Conservation (phyloP, 495 filamentous ascomycete genomes). For the Mycothermus thermophilus region DNA sequence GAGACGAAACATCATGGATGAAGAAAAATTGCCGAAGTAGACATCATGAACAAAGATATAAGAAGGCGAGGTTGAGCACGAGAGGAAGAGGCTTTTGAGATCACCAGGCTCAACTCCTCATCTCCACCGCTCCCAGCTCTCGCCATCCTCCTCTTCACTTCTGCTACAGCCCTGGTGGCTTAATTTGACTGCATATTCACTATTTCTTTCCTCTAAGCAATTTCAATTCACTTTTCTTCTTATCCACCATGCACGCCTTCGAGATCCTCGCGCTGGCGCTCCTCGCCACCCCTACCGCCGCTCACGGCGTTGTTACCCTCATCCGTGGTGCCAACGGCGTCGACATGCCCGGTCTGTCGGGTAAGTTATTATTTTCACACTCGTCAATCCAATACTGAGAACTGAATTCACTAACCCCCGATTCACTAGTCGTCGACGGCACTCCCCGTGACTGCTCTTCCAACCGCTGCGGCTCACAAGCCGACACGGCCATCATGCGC, state of each 20-base stretch:
- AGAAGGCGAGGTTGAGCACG: no score
- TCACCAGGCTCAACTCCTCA: conserved; percentile 1
- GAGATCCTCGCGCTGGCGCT: conserved; percentile 13
- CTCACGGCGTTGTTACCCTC: conserved; percentile 38
- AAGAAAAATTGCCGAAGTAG: no score
- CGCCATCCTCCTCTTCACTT: background rate
- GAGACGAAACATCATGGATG: no score
- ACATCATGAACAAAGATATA: no score
- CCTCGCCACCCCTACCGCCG: conserved; percentile 17
- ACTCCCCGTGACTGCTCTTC: conserved; percentile 43
- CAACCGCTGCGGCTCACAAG: conserved; percentile 36
- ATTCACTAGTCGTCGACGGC: conserved; percentile 37
- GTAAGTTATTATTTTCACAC: conserved; percentile 17
- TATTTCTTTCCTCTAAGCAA: background rate
- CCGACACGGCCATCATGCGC: conserved; percentile 42
- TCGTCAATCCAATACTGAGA: background rate
- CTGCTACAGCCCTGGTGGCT: conserved; percentile 5
- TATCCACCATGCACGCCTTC: conserved; percentile 20
- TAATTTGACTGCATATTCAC: background rate
- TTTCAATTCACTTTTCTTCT: background rate
- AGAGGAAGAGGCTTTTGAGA: no score
- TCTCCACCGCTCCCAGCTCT: background rate
- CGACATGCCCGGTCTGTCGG: conserved; percentile 38
- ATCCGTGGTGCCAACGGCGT: conserved; percentile 41
- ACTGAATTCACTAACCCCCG: conserved; percentile 3